Evolutionary conservation across 352 stramenopile genomes (phyloP).

Genomic region (Pythium guiyangense): DNA sequence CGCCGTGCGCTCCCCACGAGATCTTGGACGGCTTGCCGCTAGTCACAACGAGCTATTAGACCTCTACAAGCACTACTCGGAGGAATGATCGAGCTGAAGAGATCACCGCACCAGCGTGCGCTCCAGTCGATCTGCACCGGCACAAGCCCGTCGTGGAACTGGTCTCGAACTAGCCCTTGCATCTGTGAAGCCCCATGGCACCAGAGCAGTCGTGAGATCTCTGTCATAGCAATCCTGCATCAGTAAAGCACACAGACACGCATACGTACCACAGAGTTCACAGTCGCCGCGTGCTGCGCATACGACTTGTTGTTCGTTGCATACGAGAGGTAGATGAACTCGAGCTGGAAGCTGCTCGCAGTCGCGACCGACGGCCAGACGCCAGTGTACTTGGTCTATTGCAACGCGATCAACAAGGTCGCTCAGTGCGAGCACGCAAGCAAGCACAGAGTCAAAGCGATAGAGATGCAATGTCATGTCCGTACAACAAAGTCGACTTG

Average conservation of each 20-base stretch:
- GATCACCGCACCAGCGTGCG: slow-evolving; percentile 15
- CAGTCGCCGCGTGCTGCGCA: slow-evolving; percentile 24
- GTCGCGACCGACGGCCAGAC: slow-evolving; percentile 20
- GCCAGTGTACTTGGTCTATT: slow-evolving; percentile 1
- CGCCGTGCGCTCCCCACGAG: slow-evolving; percentile 51
- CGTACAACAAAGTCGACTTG: slow-evolving; percentile 36
- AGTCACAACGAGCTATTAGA: too few species aligned
- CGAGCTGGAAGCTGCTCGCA: slow-evolving; percentile 69
- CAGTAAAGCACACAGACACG: neutral
- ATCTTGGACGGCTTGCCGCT: slow-evolving; percentile 19
- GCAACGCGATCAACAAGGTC: too few species aligned
- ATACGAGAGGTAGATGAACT: slow-evolving; percentile 51
- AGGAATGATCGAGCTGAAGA: neutral
- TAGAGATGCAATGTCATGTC: neutral
- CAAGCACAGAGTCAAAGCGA: neutral
- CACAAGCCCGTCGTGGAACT: slow-evolving; percentile 38
- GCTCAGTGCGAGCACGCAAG: neutral
- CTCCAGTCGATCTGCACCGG: slow-evolving; percentile 35
- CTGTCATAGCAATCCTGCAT: too few species aligned
- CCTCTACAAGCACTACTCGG: too few species aligned
- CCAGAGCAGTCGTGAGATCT: too few species aligned
- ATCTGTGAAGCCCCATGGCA: slow-evolving; percentile 14
- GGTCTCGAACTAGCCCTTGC: slow-evolving; percentile 18
- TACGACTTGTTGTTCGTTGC: slow-evolving; percentile 35
- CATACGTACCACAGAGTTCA: slow-evolving; percentile 38